These are phyloP conservation scores for Exobasidium rhododendri DNA, from an alignment of 1,284 basidiomycete species.

Conservation along the genomic window DNA sequence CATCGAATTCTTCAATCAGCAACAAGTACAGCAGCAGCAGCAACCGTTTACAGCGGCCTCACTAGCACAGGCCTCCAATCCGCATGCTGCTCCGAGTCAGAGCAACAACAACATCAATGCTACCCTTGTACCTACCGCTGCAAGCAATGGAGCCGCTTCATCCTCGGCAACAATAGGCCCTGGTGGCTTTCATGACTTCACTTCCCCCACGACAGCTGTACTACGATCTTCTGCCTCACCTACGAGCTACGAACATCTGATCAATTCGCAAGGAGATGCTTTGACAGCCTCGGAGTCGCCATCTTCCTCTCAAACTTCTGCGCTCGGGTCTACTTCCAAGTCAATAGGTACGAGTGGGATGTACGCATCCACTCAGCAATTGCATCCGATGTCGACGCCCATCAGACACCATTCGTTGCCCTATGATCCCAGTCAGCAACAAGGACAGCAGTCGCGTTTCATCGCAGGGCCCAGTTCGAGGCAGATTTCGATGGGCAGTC, in stretches of 20 bases:
- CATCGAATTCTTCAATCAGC: conserved; percentile 3
- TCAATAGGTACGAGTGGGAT: not conserved
- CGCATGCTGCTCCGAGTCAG: not conserved
- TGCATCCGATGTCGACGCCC: conserved; percentile 2
- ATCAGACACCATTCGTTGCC: conserved; percentile 1
- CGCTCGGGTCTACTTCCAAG: not conserved
- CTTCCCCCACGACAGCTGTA: not conserved
- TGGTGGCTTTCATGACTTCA: not conserved
- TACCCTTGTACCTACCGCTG: not conserved
- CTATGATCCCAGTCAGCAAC: not conserved
- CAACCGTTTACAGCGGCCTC: not conserved
- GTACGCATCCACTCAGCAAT: not conserved
- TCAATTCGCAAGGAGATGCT: not conserved
- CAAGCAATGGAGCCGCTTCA: not conserved
- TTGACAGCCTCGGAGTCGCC: not conserved
- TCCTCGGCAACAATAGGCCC: not conserved
- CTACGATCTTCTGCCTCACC: conserved; percentile 4
- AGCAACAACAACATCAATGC: not conserved
- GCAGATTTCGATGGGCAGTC: not conserved
- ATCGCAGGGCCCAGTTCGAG: conserved; percentile 3
- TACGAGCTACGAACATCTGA: not conserved
- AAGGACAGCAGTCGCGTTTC: not conserved
- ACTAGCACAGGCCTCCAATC: not conserved
- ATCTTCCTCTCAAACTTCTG: not conserved
- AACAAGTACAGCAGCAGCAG: not conserved